A percentile compares a stretch with the other conserved stretches of the same genome.
Evolutionary conservation across 768 basidiomycete genomes (phyloP).

Genomic region (Boletus patriciae): DNA sequence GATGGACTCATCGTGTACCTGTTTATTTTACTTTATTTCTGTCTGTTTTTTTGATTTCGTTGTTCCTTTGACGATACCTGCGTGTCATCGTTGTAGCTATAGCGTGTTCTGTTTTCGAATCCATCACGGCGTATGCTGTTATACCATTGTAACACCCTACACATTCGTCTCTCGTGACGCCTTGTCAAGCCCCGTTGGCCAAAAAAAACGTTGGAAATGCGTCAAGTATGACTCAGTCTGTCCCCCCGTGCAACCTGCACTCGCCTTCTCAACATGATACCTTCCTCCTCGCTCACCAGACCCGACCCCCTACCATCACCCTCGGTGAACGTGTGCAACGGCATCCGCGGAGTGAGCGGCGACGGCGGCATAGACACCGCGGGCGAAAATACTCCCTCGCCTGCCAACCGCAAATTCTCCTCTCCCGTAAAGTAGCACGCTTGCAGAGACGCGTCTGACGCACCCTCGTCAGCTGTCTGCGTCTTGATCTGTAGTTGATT

Average conservation of each 20-base stretch:
- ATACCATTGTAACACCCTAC: slow-evolving; percentile 17
- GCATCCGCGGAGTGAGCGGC: slow-evolving; percentile 49
- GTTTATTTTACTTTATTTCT: not conserved
- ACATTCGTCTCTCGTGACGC: slow-evolving; percentile 10
- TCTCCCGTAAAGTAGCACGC: slow-evolving; percentile 56
- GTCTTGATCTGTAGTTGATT: not conserved
- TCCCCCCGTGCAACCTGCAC: slow-evolving; percentile 3
- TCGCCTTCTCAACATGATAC: slow-evolving; percentile 23
- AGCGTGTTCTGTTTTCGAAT: slow-evolving; percentile 13
- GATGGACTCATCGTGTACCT: slow-evolving; percentile 5
- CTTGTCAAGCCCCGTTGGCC: not conserved
- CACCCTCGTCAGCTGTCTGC: not conserved
- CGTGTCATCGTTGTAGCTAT: slow-evolving; percentile 27
- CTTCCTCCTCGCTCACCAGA: slow-evolving; percentile 12
- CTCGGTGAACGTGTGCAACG: slow-evolving; percentile 16
- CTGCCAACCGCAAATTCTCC: slow-evolving; percentile 55
- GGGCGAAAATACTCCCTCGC: slow-evolving; percentile 74
- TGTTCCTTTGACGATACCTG: slow-evolving; percentile 6
- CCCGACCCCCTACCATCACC: slow-evolving; percentile 9
- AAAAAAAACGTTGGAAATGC: not conserved
- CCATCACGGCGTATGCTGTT: slow-evolving; percentile 10
- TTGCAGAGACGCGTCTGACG: slow-evolving; percentile 29
- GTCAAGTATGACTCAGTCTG: slow-evolving; percentile 8
- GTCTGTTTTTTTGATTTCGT: not conserved
- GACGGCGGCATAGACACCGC: slow-evolving; percentile 66